A percentile compares a stretch with the other conserved stretches of the same genome.
phyloP scores from a whole-genome alignment of 352 stramenopile genomes.

The Phytophthora sansomeana region DNA sequence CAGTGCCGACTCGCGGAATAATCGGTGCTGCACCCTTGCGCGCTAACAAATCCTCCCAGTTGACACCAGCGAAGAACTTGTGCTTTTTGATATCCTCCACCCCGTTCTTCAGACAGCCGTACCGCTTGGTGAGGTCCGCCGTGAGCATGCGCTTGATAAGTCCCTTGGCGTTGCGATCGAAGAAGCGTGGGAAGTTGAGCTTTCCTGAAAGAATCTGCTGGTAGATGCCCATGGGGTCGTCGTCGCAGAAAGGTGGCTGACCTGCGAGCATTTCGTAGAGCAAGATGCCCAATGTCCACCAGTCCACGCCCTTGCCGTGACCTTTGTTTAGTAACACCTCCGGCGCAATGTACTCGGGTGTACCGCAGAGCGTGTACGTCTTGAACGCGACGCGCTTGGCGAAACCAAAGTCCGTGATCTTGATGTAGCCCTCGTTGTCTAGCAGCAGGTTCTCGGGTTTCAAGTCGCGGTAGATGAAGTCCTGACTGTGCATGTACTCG shows the following conservation, averaged over 20 bases:
- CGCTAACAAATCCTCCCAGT: slow-evolving; percentile 92
- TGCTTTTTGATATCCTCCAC: slow-evolving; percentile 97
- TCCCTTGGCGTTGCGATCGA: slow-evolving; percentile 95
- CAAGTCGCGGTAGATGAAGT: slow-evolving; percentile 98
- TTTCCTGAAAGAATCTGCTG: slow-evolving; percentile 95
- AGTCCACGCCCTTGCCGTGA: slow-evolving; percentile 93
- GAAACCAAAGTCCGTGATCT: slow-evolving; percentile 96
- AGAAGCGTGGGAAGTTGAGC: slow-evolving; percentile 95
- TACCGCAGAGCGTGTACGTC: slow-evolving; percentile 95
- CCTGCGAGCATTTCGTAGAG: slow-evolving; percentile 98
- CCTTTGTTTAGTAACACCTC: slow-evolving; percentile 93
- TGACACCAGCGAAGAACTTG: slow-evolving; percentile 95
- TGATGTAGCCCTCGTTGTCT: slow-evolving; percentile 95
- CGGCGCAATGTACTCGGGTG: slow-evolving; percentile 93
- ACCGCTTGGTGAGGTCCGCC: slow-evolving; percentile 96
- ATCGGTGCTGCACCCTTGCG: slow-evolving; percentile 93
- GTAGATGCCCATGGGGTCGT: slow-evolving; percentile 97
- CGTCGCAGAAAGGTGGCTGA: slow-evolving; percentile 96
- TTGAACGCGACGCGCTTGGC: slow-evolving; percentile 96
- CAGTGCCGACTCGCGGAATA: slow-evolving; percentile 90
- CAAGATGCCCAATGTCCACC: slow-evolving; percentile 97
- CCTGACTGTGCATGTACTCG: slow-evolving; percentile 96
- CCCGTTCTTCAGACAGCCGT: slow-evolving; percentile 96
- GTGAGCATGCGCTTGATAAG: slow-evolving; percentile 97
- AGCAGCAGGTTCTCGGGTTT: slow-evolving; percentile 96